Conservation (phyloP, 2,329 filamentous ascomycete species). For the Aspergillus calidoustus region DNA sequence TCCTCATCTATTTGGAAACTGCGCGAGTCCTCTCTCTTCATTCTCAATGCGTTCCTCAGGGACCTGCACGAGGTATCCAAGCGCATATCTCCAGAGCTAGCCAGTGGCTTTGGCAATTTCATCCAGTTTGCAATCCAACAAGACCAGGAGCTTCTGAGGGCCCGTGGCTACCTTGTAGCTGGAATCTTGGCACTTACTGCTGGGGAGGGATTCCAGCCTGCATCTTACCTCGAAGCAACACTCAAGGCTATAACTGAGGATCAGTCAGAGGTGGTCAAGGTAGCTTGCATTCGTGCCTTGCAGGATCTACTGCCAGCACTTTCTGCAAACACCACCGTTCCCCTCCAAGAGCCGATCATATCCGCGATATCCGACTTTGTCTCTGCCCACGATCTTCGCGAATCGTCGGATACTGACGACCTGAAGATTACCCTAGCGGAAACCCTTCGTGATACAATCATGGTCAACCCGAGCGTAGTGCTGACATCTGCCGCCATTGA, state of each 20-base stretch:
- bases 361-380: constrained; percentile 72
- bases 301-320: constrained; percentile 68
- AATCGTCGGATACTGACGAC: constrained; percentile 88
- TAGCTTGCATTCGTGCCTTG: constrained; percentile 85
- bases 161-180: constrained; percentile 84
- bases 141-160: constrained; percentile 77
- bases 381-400: constrained; percentile 75
- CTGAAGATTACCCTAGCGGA: constrained; percentile 88
- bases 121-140: constrained; percentile 75
- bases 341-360: constrained; percentile 65
- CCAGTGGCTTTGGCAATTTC: constrained; percentile 76
- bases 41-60: constrained; percentile 81
- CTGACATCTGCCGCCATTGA: constrained; percentile 74
- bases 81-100: constrained; percentile 69
- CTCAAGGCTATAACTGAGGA: constrained; percentile 77
- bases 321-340: constrained; percentile 55
- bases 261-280: constrained; percentile 84
- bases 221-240: constrained; percentile 58
- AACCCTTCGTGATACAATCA: constrained; percentile 80
- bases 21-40: constrained; percentile 81
- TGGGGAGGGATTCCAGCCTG: constrained; percentile 55
- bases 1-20: constrained; percentile 57
- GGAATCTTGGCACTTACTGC: constrained; percentile 76
- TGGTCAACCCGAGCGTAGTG: constrained; percentile 75
- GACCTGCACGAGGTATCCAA: constrained; percentile 82